A percentile compares a stretch with the other conserved stretches of the same genome.
Evolutionary conservation across 73 alveolate species (phyloP).

Genomic region (Paramecium biaurelia): DNA sequence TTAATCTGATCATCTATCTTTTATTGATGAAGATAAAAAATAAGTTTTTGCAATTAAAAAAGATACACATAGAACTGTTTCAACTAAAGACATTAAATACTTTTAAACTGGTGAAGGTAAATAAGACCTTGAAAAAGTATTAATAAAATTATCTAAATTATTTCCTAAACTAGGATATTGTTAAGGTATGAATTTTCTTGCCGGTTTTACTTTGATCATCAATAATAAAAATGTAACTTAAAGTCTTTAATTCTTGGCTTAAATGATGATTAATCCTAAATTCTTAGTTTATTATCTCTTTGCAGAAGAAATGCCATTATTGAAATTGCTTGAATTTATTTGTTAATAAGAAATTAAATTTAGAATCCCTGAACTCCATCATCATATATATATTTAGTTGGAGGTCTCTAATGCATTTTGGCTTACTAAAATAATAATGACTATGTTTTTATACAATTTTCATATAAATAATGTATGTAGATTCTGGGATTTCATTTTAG

Average conservation of each 20-base stretch:
- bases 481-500: slow-evolving; percentile 38
- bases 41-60: neutral
- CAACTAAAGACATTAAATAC: neutral
- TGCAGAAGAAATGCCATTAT: neutral
- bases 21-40: neutral
- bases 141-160: neutral
- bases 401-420: neutral
- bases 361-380: neutral
- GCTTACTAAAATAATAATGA: slow-evolving; percentile 30
- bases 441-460: slow-evolving; percentile 34
- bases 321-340: neutral
- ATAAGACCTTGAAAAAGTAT: neutral
- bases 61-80: slow-evolving; percentile 1
- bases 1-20: neutral
- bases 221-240: neutral
- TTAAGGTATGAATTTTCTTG: slow-evolving; percentile 46
- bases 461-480: neutral
- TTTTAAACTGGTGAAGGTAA: neutral
- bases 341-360: neutral
- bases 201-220: slow-evolving; percentile 16
- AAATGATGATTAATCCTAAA: neutral
- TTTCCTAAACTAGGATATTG: neutral
- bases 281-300: neutral
- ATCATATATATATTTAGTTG: neutral
- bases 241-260: neutral